Conservation (phyloP, 2,329 filamentous ascomycete genomes). For the Scortechinia acanthostroma region DNA sequence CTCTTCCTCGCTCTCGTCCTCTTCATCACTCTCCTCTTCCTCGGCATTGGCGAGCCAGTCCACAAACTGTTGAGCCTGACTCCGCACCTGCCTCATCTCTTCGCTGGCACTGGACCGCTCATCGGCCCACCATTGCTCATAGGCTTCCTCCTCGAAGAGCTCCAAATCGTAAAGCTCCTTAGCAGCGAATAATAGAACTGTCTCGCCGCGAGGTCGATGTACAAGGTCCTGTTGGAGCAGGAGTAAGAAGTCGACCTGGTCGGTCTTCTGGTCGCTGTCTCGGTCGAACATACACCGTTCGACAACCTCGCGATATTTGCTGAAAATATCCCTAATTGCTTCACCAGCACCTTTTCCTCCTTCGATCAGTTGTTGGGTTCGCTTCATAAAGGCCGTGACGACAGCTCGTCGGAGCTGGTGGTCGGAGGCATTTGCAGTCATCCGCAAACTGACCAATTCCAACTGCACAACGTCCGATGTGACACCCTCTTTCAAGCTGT, state of each 20-base stretch:
- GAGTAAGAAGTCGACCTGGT: conserved; percentile 80
- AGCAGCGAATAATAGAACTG: conserved; percentile 71
- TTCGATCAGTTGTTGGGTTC: conserved; percentile 65
- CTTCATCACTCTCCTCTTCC: conserved; percentile 63
- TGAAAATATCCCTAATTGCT: conserved; percentile 35
- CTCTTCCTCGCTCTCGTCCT: conserved; percentile 54
- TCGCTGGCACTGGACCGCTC: conserved; percentile 58
- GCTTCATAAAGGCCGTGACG: conserved; percentile 76
- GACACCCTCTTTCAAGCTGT: conserved; percentile 70
- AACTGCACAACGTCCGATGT: conserved; percentile 78
- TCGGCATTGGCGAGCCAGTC: conserved; percentile 77
- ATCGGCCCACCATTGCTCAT: conserved; percentile 83
- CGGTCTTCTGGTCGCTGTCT: conserved; percentile 53
- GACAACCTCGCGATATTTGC: conserved; percentile 59
- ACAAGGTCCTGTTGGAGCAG: conserved; percentile 75
- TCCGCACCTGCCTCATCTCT: conserved; percentile 63
- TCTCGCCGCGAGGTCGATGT: conserved; percentile 53
- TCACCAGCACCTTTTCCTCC: conserved; percentile 11
- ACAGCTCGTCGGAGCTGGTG: conserved; percentile 81
- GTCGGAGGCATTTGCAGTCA: conserved; percentile 84
- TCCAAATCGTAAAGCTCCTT: conserved; percentile 79
- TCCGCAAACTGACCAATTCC: conserved; percentile 87
- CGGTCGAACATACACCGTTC: conserved; percentile 48
- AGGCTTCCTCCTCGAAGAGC: conserved; percentile 80
- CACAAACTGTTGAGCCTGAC: conserved; percentile 71